These are phyloP conservation scores for Plantago elongata DNA, from an alignment of 257 asterid genomes.

Conservation along the genomic window DNA sequence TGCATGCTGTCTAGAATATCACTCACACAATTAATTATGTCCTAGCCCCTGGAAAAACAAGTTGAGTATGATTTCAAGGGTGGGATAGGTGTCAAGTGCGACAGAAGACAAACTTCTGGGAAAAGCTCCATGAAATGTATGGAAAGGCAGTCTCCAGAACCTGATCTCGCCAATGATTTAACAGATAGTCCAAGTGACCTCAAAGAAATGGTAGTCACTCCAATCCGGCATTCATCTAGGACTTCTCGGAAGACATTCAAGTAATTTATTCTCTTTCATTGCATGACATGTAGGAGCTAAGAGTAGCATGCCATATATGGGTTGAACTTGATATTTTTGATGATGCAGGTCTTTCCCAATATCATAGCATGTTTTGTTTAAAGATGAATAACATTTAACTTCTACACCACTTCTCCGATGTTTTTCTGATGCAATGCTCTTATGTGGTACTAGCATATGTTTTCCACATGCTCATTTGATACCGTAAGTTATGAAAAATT, in stretches of 20 bases:
- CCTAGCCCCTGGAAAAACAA: constrained; percentile 38
- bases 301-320: constrained; percentile 2
- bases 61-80: constrained; percentile 66
- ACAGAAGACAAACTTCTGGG: constrained; percentile 26
- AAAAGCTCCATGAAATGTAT: constrained; percentile 28
- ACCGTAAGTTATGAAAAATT: too few relatives aligned
- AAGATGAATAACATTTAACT: not conserved
- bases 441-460: not conserved
- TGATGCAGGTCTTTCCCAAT: not conserved
- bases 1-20: constrained; percentile 17
- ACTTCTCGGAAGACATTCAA: constrained; percentile 59
- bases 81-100: constrained; percentile 57
- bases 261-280: constrained; percentile 32
- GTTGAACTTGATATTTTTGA: not conserved
- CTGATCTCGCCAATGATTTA: constrained; percentile 36
- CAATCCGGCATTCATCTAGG: constrained; percentile 71
- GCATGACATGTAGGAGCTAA: constrained; percentile 7
- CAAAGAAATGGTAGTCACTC: constrained; percentile 48
- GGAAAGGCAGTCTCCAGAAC: constrained; percentile 44
- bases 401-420: too few relatives aligned
- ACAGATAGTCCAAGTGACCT: constrained; percentile 42
- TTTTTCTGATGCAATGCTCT: too few relatives aligned
- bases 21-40: constrained; percentile 14
- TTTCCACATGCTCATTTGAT: too few relatives aligned
- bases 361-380: not conserved